phyloP scores from a whole-genome alignment of 768 basidiomycete genomes.

The Russula compacta region DNA sequence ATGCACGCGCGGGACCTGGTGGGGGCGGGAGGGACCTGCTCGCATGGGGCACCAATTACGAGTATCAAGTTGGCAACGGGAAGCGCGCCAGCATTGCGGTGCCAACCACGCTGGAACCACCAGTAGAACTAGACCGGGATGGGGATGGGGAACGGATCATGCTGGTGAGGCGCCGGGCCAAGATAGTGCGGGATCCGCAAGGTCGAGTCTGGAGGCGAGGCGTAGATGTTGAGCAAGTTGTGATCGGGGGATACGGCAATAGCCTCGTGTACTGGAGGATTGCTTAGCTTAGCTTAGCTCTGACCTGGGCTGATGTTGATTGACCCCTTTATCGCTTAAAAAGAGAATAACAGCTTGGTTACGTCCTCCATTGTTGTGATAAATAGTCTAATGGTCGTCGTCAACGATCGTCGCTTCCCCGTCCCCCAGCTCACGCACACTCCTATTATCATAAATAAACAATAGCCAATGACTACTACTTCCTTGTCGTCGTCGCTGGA shows the following conservation, averaged over 20 bases:
- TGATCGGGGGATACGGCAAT: conserved; percentile 51
- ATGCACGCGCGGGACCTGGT: conserved; percentile 37
- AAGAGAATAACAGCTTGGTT: not conserved
- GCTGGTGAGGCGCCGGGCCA: conserved; percentile 42
- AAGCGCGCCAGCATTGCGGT: conserved; percentile 49
- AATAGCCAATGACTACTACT: conserved; percentile 3
- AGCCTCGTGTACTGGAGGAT: conserved; percentile 69
- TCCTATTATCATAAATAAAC: not conserved
- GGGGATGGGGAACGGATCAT: conserved; percentile 51
- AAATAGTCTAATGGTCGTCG: not conserved
- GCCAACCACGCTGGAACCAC: conserved; percentile 44
- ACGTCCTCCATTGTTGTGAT: not conserved
- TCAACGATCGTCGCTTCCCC: not conserved
- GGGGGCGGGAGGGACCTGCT: conserved; percentile 55
- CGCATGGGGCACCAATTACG: conserved; percentile 65
- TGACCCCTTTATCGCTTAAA: not conserved
- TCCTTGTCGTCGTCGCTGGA: conserved; percentile 12
- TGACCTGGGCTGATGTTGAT: too few species aligned
- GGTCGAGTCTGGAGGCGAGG: conserved; percentile 53
- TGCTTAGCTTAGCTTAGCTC: not conserved
- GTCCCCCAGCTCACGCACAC: too few species aligned
- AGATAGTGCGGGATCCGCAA: conserved; percentile 46
- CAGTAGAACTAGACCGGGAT: too few species aligned
- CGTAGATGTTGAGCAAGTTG: conserved; percentile 55
- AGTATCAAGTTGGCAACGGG: conserved; percentile 70